These are phyloP conservation scores for Dactylellina cionopaga DNA, from an alignment of 2,329 filamentous ascomycete genomes.

Conservation along the genomic window DNA sequence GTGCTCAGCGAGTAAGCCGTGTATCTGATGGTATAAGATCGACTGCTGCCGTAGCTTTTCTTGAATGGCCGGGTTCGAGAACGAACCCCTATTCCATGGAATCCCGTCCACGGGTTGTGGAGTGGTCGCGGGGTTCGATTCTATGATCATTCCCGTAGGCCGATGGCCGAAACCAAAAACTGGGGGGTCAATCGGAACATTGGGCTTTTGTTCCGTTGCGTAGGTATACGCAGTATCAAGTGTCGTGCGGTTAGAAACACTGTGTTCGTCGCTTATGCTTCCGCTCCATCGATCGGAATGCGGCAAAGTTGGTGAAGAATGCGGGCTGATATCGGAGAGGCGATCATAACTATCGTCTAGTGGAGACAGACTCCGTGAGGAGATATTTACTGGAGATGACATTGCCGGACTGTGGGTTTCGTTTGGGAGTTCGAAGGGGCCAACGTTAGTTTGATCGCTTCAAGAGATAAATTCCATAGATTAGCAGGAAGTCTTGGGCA, in stretches of 20 bases:
- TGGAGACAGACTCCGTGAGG: conserved; percentile 11
- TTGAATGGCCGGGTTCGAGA: conserved; percentile 28
- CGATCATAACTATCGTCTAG: conserved; percentile 34
- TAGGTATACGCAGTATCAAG: neutral
- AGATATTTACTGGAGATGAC: conserved; percentile 11
- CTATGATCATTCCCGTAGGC: conserved; percentile 7
- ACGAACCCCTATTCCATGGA: conserved; percentile 17
- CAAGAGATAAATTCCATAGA: neutral
- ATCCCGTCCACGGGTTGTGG: conserved; percentile 7
- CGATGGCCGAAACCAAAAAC: neutral
- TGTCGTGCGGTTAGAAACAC: neutral
- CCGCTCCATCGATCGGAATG: conserved; percentile 18
- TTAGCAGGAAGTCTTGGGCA: neutral
- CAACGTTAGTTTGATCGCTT: neutral
- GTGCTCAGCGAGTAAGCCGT: conserved; percentile 27
- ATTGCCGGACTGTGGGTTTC: neutral
- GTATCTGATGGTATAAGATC: conserved; percentile 40
- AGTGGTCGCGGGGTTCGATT: neutral
- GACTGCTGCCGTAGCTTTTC: conserved; percentile 38
- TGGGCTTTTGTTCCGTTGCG: neutral
- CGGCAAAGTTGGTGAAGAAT: conserved; percentile 20
- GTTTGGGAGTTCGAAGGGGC: conserved; percentile 31
- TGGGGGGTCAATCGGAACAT: neutral
- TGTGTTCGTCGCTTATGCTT: conserved; percentile 8
- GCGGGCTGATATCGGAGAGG: conserved; percentile 43